Evolutionary conservation across 805 yeast genomes (phyloP).

Genomic region (Diddensiella caesifluorescens): DNA sequence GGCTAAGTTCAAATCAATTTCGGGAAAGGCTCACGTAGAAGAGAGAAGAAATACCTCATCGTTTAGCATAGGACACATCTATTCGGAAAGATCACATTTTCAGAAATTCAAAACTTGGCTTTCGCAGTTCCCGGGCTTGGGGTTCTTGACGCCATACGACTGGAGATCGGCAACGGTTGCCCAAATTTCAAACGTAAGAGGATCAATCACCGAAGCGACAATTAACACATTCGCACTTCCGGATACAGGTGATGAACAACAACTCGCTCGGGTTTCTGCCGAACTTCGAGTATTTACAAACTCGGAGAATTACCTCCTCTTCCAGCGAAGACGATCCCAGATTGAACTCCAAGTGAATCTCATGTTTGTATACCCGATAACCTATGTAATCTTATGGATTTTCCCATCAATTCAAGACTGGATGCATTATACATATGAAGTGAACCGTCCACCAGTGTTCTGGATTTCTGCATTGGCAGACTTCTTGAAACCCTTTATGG

Average conservation of each 20-base stretch:
- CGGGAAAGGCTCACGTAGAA: not conserved
- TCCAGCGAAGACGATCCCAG: slow-evolving; percentile 55
- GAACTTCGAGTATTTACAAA: slow-evolving; percentile 11
- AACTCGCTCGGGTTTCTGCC: not conserved
- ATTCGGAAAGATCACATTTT: slow-evolving; percentile 2
- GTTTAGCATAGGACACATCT: no score
- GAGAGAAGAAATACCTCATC: not conserved
- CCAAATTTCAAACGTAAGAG: not conserved
- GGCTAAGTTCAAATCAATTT: not conserved
- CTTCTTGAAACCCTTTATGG: slow-evolving; percentile 71
- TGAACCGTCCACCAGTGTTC: slow-evolving; percentile 37
- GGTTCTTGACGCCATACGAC: slow-evolving; percentile 11
- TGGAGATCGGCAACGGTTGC: slow-evolving; percentile 11
- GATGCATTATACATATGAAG: slow-evolving; percentile 4
- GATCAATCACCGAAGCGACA: slow-evolving; percentile 7
- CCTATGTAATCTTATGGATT: slow-evolving; percentile 75
- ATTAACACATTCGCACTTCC: slow-evolving; percentile 9
- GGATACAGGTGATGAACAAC: slow-evolving; percentile 1
- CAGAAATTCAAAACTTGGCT: slow-evolving; percentile 4
- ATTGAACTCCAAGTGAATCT: slow-evolving; percentile 72
- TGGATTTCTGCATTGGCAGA: slow-evolving; percentile 65
- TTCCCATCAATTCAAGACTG: slow-evolving; percentile 68
- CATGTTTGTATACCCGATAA: slow-evolving; percentile 76
- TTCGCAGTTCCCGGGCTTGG: slow-evolving; percentile 15
- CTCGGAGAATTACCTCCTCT: slow-evolving; percentile 49